Base-by-base conservation (phyloP, 2,329 filamentous ascomycete species). In the Ramichloridium luteum region DNA sequence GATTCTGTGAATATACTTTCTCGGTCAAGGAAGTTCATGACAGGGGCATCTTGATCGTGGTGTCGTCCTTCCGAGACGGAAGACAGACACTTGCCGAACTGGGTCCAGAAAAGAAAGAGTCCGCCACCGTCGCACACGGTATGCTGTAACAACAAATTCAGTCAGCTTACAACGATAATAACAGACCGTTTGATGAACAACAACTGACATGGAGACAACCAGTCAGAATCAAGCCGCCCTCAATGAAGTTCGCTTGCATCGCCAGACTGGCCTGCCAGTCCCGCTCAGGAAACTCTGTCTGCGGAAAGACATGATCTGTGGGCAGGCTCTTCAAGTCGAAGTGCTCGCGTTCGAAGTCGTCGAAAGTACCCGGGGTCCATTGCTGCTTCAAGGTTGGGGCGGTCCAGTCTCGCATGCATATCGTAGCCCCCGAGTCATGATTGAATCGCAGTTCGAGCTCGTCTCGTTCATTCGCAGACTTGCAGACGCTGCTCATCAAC, bases 221-320 rank as follows among this genome's bases (percentile, higher is more conserved):
- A 3, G 31, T 28, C 3, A 33, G 26, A 4, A 33, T 13, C 6
- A 28, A 15, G 2, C 25, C 31, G 13, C 31, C 31, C 5, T 27
- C n/a, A 13, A 33, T 33, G 12, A 33, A 33, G 14, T 33, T 33
- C 4, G 26, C 26, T 28, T 33, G 31, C 23, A 28, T 22, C 4
- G 25, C 31, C 13, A 33, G 31, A 33, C 20, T 33, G 23, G 20
- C 16, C 15, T 15, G 13, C 17, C 27, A 33, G 12, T 10, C n/a
- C n/a, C 18, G 22, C 5, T 16, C 23, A 16, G 6, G 13, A n/a
- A 11, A 28, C 16, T 13, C 5, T n/a, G 12, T 13, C 16, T 40
- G 33, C 3, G 29, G 34, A 11, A 43, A 43, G 9, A 47, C 34
- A 30, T 44, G 39, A 14, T 40, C 37, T n/a, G 39, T 36, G 11